Evolutionary conservation across 1,284 basidiomycete species (phyloP).

Genomic region (Porogramme epimiltina): DNA sequence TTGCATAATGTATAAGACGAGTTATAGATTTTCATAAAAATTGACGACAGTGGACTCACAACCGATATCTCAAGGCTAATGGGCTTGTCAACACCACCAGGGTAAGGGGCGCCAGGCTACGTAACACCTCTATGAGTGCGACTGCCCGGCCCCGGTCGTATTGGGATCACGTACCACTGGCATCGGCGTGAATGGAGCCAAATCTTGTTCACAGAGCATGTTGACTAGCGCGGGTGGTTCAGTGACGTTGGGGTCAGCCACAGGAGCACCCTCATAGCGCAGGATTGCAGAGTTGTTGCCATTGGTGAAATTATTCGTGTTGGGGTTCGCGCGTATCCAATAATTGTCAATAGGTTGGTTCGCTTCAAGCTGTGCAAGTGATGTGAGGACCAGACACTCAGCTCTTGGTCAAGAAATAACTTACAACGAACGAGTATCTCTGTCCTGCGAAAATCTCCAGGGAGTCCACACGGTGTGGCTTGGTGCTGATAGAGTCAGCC

Average conservation of each 20-base stretch:
- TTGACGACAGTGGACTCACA: slow-evolving; percentile 13
- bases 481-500: slow-evolving; percentile 32
- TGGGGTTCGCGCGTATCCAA: slow-evolving; percentile 39
- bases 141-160: no score
- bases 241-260: slow-evolving; percentile 42
- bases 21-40: no score
- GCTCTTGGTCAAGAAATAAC: no score
- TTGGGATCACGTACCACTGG: slow-evolving; percentile 5
- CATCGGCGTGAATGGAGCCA: slow-evolving; percentile 20
- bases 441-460: slow-evolving; percentile 39
- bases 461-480: slow-evolving; percentile 34
- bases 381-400: no score
- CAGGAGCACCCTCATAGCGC: slow-evolving; percentile 48
- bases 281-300: slow-evolving; percentile 54
- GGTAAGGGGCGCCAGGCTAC: slow-evolving; percentile 28
- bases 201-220: slow-evolving; percentile 31
- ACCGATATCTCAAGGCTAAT: slow-evolving; percentile 27
- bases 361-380: slow-evolving; percentile 26
- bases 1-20: no score
- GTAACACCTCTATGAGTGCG: not conserved
- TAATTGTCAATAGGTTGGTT: slow-evolving; percentile 37
- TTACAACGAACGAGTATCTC: slow-evolving; percentile 39
- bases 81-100: slow-evolving; percentile 32
- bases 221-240: slow-evolving; percentile 20
- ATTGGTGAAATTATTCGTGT: slow-evolving; percentile 31